A percentile compares a stretch with the other conserved stretches of the same genome.
Evolutionary conservation across 208 protist species (phyloP).

Genomic region (Trypanosomatidae sp.): DNA sequence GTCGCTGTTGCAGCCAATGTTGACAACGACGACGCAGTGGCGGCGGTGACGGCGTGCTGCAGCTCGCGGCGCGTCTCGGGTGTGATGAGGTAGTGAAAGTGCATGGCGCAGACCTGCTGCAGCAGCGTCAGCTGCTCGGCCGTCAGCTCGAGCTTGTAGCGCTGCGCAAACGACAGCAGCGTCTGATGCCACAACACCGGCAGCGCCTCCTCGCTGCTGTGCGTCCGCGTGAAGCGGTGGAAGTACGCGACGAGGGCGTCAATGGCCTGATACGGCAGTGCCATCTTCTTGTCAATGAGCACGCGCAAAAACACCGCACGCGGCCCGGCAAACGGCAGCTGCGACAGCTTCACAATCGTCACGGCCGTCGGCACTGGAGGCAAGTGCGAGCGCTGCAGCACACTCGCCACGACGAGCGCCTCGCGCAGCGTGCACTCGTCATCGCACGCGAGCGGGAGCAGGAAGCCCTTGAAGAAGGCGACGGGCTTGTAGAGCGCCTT

Average conservation of each 20-base stretch:
- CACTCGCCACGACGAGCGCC: slow-evolving; percentile 89
- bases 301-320: slow-evolving; percentile 92
- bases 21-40: background rate
- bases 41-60: slow-evolving; percentile 18
- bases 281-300: slow-evolving; percentile 98
- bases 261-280: slow-evolving; percentile 92
- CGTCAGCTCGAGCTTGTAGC: slow-evolving; percentile 80
- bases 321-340: slow-evolving; percentile 86
- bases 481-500: slow-evolving; percentile 98
- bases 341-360: slow-evolving; percentile 90
- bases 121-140: slow-evolving; percentile 57
- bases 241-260: slow-evolving; percentile 95
- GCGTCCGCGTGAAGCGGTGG: slow-evolving; percentile 74
- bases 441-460: slow-evolving; percentile 94
- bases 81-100: slow-evolving; percentile 86
- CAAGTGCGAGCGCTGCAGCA: slow-evolving; percentile 89
- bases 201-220: slow-evolving; percentile 65
- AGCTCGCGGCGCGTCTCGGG: slow-evolving; percentile 76
- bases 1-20: too few relatives aligned
- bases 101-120: slow-evolving; percentile 52
- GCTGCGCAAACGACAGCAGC: slow-evolving; percentile 90
- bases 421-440: slow-evolving; percentile 92
- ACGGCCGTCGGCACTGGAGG: slow-evolving; percentile 85
- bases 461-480: slow-evolving; percentile 98
- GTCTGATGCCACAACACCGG: slow-evolving; percentile 96